A percentile compares a stretch with the other conserved stretches of the same genome.
Conservation (phyloP, 345 rosid species). For the Fremontodendron californicum region DNA sequence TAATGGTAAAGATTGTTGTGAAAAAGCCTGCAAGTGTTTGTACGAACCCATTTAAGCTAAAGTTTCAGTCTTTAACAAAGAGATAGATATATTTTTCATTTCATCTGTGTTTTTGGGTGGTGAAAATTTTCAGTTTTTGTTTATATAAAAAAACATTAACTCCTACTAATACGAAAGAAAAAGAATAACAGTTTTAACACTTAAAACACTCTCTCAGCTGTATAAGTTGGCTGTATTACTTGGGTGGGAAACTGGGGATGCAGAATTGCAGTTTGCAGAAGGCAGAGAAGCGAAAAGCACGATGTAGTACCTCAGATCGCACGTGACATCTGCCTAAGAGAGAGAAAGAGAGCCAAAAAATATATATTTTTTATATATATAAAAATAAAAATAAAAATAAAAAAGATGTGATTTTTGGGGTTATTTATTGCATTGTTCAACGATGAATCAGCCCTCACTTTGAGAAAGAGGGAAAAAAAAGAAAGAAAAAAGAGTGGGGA, state of each 20-base stretch:
- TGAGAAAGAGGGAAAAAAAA: not conserved
- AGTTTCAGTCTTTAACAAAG: not conserved
- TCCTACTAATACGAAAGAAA: not conserved
- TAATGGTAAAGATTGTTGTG: constrained; percentile 47
- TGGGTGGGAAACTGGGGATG: not conserved
- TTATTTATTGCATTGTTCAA: not conserved
- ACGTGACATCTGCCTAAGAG: not conserved
- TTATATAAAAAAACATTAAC: not conserved
- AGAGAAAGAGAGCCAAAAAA: too few relatives aligned
- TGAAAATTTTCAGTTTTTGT: not conserved
- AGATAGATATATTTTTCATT: not conserved
- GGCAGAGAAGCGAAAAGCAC: not conserved
- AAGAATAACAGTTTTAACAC: not conserved
- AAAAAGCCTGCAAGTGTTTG: constrained; percentile 27
- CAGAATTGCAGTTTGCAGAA: not conserved
- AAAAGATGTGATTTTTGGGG: constrained; percentile 5
- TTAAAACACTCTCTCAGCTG: not conserved
- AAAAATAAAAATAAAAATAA: too few relatives aligned
- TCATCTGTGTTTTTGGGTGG: not conserved
- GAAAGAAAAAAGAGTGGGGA: not conserved
- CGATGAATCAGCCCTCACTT: constrained; percentile 5
- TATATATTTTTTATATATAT: too few relatives aligned
- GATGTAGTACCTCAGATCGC: not conserved
- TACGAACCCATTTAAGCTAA: constrained; percentile 12
- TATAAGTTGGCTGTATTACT: not conserved